These are phyloP conservation scores for Colletotrichum somersetense DNA, from an alignment of 2,329 filamentous ascomycete genomes.

Conservation along the genomic window DNA sequence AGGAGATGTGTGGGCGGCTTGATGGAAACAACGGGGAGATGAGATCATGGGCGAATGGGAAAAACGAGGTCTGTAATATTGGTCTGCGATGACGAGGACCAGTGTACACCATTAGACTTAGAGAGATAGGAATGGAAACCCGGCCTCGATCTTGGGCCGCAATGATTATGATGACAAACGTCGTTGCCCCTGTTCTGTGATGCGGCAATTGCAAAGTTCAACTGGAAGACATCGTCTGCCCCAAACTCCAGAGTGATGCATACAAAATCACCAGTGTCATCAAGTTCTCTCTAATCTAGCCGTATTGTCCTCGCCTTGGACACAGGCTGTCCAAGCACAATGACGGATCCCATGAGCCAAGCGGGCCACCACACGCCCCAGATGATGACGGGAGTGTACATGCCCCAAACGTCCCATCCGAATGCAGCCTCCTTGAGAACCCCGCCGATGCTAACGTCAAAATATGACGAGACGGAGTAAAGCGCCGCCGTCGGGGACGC, in stretches of 20 bases:
- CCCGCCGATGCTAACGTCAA: constrained; percentile 60
- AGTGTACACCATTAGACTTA: constrained; percentile 42
- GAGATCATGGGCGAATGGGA: constrained; percentile 6
- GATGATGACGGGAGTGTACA: constrained; percentile 90
- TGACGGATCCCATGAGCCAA: constrained; percentile 77
- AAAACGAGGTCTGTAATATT: constrained; percentile 24
- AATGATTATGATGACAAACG: constrained; percentile 37
- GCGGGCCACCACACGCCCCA: constrained; percentile 97
- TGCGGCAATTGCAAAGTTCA: not conserved
- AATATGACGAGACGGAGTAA: constrained; percentile 60
- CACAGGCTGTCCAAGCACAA: constrained; percentile 59
- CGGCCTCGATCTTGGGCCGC: constrained; percentile 23
- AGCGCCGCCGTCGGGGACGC: constrained; percentile 72
- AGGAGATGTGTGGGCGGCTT: constrained; percentile 95
- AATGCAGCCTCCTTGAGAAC: constrained; percentile 82
- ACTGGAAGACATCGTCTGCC: not conserved
- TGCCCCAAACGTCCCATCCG: constrained; percentile 89
- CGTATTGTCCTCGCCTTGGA: not conserved
- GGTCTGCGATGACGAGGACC: constrained; percentile 21
- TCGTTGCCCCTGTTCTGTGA: not conserved
- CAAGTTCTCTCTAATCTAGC: not conserved
- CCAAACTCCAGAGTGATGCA: not conserved
- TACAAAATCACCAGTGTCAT: not conserved
- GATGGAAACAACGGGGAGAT: constrained; percentile 44
- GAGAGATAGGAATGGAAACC: constrained; percentile 21